Evolutionary conservation across 2,329 filamentous ascomycete species (phyloP), one percentile per base, ranked within the genome.

Genomic region (Amesomyces nigricolor): DNA sequence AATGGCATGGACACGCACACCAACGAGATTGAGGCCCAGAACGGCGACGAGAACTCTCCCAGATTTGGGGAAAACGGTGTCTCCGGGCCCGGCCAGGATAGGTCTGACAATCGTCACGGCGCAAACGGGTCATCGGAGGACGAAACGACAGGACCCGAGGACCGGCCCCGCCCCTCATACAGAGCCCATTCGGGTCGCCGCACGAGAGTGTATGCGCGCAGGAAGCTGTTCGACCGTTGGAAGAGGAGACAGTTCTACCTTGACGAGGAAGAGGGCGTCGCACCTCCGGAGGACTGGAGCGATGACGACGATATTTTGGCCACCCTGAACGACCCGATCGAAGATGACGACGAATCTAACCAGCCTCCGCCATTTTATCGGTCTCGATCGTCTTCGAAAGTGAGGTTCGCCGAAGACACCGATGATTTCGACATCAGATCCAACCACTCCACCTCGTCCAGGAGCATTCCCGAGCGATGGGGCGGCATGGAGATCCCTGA

Each of bases 211-310:
- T 64, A 68, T 6, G 78, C 79, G 1, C 73, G 80, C 13, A 73
- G 71, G 39, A 76, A 77, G 60, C 74, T 89, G 37, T 78, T 86
- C 63, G 82, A 91, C 52, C 79, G 89, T 48, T 94, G 89, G 89
- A 81, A 81, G 64, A 79, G 87, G 56, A 79, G 89, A 45, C 82
- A 86, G 39, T 95, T 94, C 64, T 95, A 94, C 64, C 79, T 90
- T 0, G 89, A 95, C 56, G 87, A 91, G 69, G 90, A 95, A 72
- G 89, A 95, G 68, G 89, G 89, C 2, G 79, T 81, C 9, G 67
- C 70, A n/a, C 75, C 81, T 2, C 87, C 87, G 0, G 75, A 79
- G 6, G 83, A 81, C 26, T 91, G 85, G 75, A 74, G 78, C 19
- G 76, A 80, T 5, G 78, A 81, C 13, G 78, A 86, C 42, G 83